Base-by-base conservation (phyloP, 345 rosid genomes). In the Streptanthus diversifolius region DNA sequence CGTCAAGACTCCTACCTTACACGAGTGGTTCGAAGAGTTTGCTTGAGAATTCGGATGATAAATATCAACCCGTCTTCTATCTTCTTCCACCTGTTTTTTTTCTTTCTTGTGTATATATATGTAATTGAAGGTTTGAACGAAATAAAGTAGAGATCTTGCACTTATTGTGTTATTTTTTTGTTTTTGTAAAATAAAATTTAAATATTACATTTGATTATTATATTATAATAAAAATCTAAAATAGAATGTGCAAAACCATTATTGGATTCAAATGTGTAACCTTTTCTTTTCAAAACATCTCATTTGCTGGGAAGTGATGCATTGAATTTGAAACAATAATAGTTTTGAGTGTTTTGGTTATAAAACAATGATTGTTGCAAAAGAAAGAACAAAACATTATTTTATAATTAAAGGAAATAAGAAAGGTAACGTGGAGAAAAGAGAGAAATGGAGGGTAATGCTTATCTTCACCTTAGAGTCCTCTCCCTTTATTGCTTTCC, bases 1-100 rank as follows among this genome's bases (percentile, higher is more conserved):
- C 58, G 89, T 88, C 53, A 78, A 82, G 30, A 78, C 87, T 32
- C 85, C 80, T 53, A 80, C 90, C 12, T 75, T 90, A 48, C 80
- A 80, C 64, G 91, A 90, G 55, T 90, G 97, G 95, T 78, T 77
- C 17, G 71, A 80, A 48, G 65, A 61, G 13, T 35, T 17, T 39
- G 63, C 71, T 66, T 64, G 63, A 70, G 49, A 41, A 43, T 55
- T 70, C 36, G 37, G 14, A 75, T 68, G 37, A 55, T 25, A 8
- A n/a, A 25, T 35, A 10, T 41, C 56, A 36, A 25, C n/a, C 59
- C 22, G 33, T 32, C 58, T 63, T 44, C 17, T 17, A 2, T 25
- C n/a, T 21, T 56, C 60, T 55, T 8, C 47, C 56, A 32, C 17
- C n/a, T 5, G 32, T 0, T 36, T 51, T 13, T 22, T 19, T 4